These are phyloP conservation scores for Fragilaria crotonensis DNA, from an alignment of 108 stramenopile species.

Conservation along the genomic window DNA sequence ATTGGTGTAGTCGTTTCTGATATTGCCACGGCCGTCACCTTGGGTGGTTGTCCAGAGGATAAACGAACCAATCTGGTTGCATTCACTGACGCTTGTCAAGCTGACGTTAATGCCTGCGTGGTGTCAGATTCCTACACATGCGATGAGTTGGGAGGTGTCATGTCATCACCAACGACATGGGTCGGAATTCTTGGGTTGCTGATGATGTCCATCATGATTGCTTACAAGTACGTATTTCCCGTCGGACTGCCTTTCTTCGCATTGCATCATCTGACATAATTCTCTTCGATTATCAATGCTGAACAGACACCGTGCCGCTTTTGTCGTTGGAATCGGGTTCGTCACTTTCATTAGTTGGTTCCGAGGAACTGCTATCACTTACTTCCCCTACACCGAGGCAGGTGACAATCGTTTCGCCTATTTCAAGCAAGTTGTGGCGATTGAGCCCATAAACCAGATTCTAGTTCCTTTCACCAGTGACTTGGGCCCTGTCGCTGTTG, in stretches of 20 bases:
- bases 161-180: slow-evolving; percentile 49
- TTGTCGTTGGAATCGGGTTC: slow-evolving; percentile 49
- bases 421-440: too few relatives aligned
- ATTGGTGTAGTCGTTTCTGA: slow-evolving; percentile 57
- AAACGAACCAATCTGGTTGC: slow-evolving; percentile 46
- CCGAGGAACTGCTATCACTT: too few relatives aligned
- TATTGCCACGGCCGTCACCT: slow-evolving; percentile 62
- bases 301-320: slow-evolving; percentile 16
- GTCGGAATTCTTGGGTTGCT: slow-evolving; percentile 50
- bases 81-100: slow-evolving; percentile 37
- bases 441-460: too few relatives aligned
- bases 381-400: too few relatives aligned
- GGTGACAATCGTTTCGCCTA: too few relatives aligned
- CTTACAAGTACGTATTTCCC: slow-evolving; percentile 29
- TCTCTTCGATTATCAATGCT: too few relatives aligned
- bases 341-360: too few relatives aligned
- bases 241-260: not conserved
- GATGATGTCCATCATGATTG: slow-evolving; percentile 33
- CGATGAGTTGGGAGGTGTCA: slow-evolving; percentile 43
- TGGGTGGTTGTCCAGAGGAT: slow-evolving; percentile 53
- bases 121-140: slow-evolving; percentile 56
- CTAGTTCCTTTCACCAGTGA: too few relatives aligned
- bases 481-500: slow-evolving; percentile 27
- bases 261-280: not conserved
- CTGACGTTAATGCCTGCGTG: slow-evolving; percentile 26